Conservation (phyloP, 2,329 filamentous ascomycete species). For the Lasiodiplodia sp. region DNA sequence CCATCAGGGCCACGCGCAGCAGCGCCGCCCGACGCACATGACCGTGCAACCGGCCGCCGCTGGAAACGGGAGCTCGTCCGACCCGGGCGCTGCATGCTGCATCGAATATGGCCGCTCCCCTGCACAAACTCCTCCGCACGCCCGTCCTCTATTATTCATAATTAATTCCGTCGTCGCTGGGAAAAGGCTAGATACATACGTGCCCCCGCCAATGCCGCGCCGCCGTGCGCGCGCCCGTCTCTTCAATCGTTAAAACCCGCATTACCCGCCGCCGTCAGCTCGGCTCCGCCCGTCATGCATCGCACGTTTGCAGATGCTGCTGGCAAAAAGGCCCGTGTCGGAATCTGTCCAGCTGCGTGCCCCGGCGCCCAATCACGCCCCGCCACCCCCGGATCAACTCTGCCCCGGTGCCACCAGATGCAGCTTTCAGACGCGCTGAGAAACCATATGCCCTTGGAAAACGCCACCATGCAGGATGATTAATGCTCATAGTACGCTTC, state of each 20-base stretch:
- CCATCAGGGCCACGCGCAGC: constrained; percentile 21
- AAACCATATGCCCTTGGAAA: constrained; percentile 18
- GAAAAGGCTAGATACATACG: constrained; percentile 7
- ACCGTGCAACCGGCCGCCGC: constrained; percentile 6
- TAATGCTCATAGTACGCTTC: constrained; percentile 50
- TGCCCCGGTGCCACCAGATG: constrained; percentile 22
- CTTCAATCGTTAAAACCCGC: constrained; percentile 15
- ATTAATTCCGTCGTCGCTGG: constrained; percentile 12
- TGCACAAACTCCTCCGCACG: background rate
- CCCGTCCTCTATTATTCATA: background rate
- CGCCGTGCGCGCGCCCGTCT: background rate
- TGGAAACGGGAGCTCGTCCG: background rate
- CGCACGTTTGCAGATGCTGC: constrained; percentile 28
- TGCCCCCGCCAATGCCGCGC: background rate
- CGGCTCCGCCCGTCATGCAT: constrained; percentile 28
- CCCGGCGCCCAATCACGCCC: constrained; percentile 9
- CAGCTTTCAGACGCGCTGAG: constrained; percentile 22
- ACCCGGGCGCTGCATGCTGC: background rate
- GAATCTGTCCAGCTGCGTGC: constrained; percentile 22
- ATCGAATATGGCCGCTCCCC: constrained; percentile 3
- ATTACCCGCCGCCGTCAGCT: constrained; percentile 29
- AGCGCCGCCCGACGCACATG: constrained; percentile 25
- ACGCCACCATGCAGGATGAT: constrained; percentile 28
- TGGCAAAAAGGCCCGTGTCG: constrained; percentile 25
- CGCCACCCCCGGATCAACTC: constrained; percentile 15